Base-by-base conservation (phyloP, 1,284 basidiomycete species). In the Puccinia novopanici region DNA sequence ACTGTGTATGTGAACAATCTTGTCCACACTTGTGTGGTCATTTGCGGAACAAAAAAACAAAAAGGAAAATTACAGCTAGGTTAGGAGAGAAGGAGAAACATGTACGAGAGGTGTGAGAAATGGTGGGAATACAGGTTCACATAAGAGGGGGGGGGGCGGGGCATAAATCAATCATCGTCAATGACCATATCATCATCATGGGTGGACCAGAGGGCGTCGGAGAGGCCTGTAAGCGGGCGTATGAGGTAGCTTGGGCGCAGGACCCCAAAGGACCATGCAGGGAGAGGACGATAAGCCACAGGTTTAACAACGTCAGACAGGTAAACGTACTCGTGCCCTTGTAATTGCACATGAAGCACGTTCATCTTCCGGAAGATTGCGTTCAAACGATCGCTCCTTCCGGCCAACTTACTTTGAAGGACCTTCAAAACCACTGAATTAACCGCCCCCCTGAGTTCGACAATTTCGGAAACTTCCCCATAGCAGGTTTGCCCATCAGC, bases 401-500 rank as follows among this genome's bases (percentile, higher is more conserved):
- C 8, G 22, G 10, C n/a, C 30, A 30, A 63, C 61, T 17, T 30
- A 6, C 30, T 34, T 10, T 13, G 13, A 5, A 34, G 13, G 13
- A 63, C 24, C 37, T 63, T 63, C 3, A 63, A 5, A 24, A 63
- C 22, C 5, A 63, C 30, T 22, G 37, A 27, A 63, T 63, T 40
- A 5, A 10, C 13, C 30, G 12, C 61, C 30, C 61, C 61, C 15
- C 6, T n/a, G 5, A 40, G 37, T 48, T 68, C 37, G 3, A 68
- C 12, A 24, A 68, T 68, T 22, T 68, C 65, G n/a, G 37, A 37
- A 9, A 68, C 65, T 40, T 68, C 6, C 13, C 65, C 65, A 48
- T 68, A 68, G 15, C 6, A 9, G 37, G n/a, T 12, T 24, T 42
- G 27, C 4, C 65, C 65, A 3, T 42, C 27, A 12, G 9, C 19